A percentile compares a stretch with the other conserved stretches of the same genome.
These are phyloP conservation scores for Volvariella surrecta DNA, from an alignment of 1,284 basidiomycete genomes.

Conservation along the genomic window DNA sequence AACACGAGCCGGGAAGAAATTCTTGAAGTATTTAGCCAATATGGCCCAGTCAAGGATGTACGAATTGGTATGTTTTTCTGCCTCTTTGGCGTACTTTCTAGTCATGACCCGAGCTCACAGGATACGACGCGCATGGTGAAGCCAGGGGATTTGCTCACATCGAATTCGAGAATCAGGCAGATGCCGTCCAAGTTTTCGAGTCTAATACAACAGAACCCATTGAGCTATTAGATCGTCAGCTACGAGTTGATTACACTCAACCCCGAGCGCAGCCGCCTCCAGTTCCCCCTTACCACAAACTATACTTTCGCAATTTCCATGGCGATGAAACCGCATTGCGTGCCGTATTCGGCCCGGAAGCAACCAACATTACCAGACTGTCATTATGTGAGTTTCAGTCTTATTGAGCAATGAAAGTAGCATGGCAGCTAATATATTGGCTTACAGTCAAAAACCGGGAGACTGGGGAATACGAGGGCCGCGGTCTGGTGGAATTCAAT, in stretches of 20 bases:
- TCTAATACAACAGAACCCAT: slow-evolving; percentile 30
- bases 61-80: slow-evolving; percentile 26
- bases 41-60: slow-evolving; percentile 25
- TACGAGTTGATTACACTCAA: slow-evolving; percentile 29
- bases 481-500: slow-evolving; percentile 32
- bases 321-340: slow-evolving; percentile 21
- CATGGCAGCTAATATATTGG: neutral
- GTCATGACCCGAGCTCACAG: slow-evolving; percentile 12
- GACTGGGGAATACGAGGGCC: slow-evolving; percentile 18
- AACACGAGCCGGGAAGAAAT: slow-evolving; percentile 28
- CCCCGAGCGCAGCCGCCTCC: neutral
- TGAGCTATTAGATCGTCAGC: slow-evolving; percentile 32
- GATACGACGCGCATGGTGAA: slow-evolving; percentile 22
- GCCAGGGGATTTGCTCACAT: slow-evolving; percentile 36
- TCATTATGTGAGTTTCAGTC: slow-evolving; percentile 22
- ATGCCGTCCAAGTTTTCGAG: slow-evolving; percentile 27
- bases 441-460: slow-evolving; percentile 19
- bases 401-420: neutral
- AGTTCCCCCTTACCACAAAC: slow-evolving; percentile 20
- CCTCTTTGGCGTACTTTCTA: slow-evolving; percentile 6
- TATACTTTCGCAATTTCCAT: slow-evolving; percentile 29
- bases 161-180: slow-evolving; percentile 25
- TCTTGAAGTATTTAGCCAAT: slow-evolving; percentile 23
- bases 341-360: slow-evolving; percentile 16
- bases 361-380: slow-evolving; percentile 18